These are phyloP conservation scores for Cynara cardunculus DNA, from an alignment of 129 eudicot species.

Conservation along the genomic window DNA sequence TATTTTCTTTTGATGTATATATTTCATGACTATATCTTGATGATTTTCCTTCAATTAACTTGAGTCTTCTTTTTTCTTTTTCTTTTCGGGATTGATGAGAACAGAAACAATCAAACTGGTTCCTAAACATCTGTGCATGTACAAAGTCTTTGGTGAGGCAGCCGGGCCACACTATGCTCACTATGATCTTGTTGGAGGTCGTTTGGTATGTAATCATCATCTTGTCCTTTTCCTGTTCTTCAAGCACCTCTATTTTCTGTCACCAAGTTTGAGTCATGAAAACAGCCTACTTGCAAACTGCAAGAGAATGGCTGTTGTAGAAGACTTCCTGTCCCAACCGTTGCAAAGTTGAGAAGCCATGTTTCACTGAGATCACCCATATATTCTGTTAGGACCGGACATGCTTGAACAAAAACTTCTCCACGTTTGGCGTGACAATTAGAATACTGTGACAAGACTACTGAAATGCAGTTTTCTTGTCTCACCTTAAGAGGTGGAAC, in stretches of 20 bases:
- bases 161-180: constrained; percentile 77
- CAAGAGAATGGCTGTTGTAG: neutral
- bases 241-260: neutral
- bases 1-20: neutral
- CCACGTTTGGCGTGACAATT: neutral
- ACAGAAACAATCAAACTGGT: constrained; percentile 65
- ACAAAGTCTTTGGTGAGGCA: constrained; percentile 66
- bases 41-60: neutral
- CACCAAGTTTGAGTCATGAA: neutral
- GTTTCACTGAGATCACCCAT: neutral
- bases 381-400: neutral
- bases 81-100: constrained; percentile 15
- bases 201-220: constrained; percentile 43
- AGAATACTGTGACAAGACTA: neutral
- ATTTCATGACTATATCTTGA: neutral
- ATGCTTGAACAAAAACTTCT: too few species aligned
- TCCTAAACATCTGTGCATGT: constrained; percentile 48
- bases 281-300: neutral
- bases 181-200: constrained; percentile 81
- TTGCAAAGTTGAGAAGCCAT: neutral
- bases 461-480: too few species aligned
- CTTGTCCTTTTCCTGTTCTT: neutral
- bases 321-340: neutral
- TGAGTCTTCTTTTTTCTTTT: neutral
- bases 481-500: neutral